Evolutionary conservation across 2,329 filamentous ascomycete genomes (phyloP).

Genomic region (Balansia obtecta): DNA sequence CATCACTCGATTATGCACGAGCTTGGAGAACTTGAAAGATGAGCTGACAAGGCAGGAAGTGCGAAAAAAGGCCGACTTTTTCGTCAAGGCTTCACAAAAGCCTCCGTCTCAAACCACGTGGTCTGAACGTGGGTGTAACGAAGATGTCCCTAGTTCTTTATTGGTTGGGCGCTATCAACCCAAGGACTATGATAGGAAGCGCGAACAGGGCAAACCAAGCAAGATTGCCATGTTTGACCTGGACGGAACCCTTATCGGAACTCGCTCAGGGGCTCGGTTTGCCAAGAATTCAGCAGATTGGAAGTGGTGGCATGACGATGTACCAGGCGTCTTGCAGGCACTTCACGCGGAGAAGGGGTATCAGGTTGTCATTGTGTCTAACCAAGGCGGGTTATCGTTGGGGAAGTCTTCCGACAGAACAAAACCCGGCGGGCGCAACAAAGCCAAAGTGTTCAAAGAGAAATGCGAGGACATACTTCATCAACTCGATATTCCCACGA

Average conservation of each 20-base stretch:
- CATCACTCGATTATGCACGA: background rate
- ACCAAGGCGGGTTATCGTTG: slow-evolving; percentile 74
- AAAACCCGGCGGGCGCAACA: slow-evolving; percentile 47
- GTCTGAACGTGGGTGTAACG: slow-evolving; percentile 46
- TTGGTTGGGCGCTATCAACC: slow-evolving; percentile 62
- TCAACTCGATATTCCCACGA: slow-evolving; percentile 62
- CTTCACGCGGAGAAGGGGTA: slow-evolving; percentile 60
- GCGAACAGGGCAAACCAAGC: slow-evolving; percentile 20
- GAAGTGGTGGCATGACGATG: slow-evolving; percentile 79
- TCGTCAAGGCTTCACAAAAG: slow-evolving; percentile 77
- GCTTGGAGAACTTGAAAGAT: background rate
- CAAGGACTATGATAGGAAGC: slow-evolving; percentile 17
- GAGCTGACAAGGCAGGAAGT: slow-evolving; percentile 28
- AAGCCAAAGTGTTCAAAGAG: slow-evolving; percentile 68
- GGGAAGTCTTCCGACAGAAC: slow-evolving; percentile 57
- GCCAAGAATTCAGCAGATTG: slow-evolving; percentile 62
- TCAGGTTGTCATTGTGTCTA: slow-evolving; percentile 68
- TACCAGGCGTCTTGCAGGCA: slow-evolving; percentile 54
- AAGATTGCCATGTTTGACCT: slow-evolving; percentile 65
- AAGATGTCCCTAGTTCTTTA: slow-evolving; percentile 42
- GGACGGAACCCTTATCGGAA: slow-evolving; percentile 77
- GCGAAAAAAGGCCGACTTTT: slow-evolving; percentile 68
- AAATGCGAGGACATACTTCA: slow-evolving; percentile 60
- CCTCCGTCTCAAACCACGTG: slow-evolving; percentile 64
- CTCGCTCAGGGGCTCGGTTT: slow-evolving; percentile 71